A percentile compares a stretch with the other conserved stretches of the same genome.
phyloP scores from a whole-genome alignment of 345 rosid genomes.

The Brassica carinata region DNA sequence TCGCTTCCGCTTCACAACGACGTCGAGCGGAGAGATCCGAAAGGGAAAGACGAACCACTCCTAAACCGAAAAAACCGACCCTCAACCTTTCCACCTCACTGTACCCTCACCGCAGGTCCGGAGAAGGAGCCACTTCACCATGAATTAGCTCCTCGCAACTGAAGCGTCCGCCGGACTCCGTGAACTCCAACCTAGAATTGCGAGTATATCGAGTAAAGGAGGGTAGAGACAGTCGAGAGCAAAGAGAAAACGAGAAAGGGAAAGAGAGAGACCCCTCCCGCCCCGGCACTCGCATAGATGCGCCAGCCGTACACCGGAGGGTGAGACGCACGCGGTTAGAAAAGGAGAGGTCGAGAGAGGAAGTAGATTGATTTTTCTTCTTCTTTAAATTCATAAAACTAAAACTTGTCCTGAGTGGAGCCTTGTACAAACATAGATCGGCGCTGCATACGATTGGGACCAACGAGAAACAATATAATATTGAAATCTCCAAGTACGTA shows the following conservation, averaged over 20 bases:
- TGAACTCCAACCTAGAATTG: too few species aligned
- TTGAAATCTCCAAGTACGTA: neutral
- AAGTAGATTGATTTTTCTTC: neutral
- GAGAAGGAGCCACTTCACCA: neutral
- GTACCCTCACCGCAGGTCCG: neutral
- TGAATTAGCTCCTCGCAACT: neutral
- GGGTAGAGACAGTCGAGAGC: too few species aligned
- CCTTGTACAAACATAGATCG: neutral
- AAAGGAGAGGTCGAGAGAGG: too few species aligned
- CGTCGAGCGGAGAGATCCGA: neutral
- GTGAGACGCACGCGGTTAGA: too few species aligned
- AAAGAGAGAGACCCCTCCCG: too few species aligned
- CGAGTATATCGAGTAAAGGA: too few species aligned
- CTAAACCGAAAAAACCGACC: neutral
- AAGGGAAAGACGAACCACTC: neutral
- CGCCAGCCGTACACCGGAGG: too few species aligned
- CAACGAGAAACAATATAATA: neutral
- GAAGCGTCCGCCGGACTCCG: too few species aligned
- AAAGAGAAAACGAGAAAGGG: too few species aligned
- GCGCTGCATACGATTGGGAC: neutral
- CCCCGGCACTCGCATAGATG: too few species aligned
- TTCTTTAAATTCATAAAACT: too few species aligned
- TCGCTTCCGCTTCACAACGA: neutral
- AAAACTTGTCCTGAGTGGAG: too few species aligned
- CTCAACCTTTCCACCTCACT: neutral